phyloP scores from a whole-genome alignment of 108 stramenopile genomes.

The Chaetoceros tenuissimus region DNA sequence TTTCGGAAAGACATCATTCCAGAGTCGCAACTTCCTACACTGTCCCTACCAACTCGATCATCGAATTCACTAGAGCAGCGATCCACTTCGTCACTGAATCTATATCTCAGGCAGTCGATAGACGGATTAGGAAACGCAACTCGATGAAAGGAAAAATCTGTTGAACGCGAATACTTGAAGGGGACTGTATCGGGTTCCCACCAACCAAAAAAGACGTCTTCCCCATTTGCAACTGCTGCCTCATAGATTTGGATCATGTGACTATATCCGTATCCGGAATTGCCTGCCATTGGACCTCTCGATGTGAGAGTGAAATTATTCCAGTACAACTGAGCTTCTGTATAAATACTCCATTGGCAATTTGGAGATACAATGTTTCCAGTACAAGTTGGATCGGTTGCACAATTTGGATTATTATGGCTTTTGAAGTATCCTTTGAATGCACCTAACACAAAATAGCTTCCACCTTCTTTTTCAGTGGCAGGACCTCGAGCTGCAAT shows the following conservation, averaged over 20 bases:
- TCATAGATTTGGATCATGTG: constrained; percentile 26
- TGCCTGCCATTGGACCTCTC: constrained; percentile 9
- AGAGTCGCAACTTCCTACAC: constrained; percentile 17
- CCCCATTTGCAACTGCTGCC: constrained; percentile 31
- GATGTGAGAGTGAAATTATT: constrained; percentile 7
- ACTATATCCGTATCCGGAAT: constrained; percentile 27
- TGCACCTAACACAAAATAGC: constrained; percentile 2
- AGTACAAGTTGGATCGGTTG: constrained; percentile 10
- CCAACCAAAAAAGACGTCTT: constrained; percentile 23
- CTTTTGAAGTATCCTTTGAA: too few species aligned
- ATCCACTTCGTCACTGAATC: constrained; percentile 11
- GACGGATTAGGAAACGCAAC: constrained; percentile 15
- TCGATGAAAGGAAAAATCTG: constrained; percentile 15
- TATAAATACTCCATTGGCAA: constrained; percentile 6
- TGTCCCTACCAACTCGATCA: constrained; percentile 11
- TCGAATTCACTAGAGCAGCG: constrained; percentile 10
- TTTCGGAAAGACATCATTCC: constrained; percentile 15
- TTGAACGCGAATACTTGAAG: constrained; percentile 11
- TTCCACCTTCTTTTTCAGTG: constrained; percentile 19
- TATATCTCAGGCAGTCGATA: constrained; percentile 1
- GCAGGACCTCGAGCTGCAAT: constrained; percentile 11
- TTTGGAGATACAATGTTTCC: constrained; percentile 12
- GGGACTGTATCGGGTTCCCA: constrained; percentile 24
- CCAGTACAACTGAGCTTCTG: constrained; percentile 13
- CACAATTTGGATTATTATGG: too few species aligned